Percentiles rank a stretch among this genome's conserved stretches.
Evolutionary conservation across 202 grass and related monocot genomes (phyloP).

Genomic region (Panicum virgatum): DNA sequence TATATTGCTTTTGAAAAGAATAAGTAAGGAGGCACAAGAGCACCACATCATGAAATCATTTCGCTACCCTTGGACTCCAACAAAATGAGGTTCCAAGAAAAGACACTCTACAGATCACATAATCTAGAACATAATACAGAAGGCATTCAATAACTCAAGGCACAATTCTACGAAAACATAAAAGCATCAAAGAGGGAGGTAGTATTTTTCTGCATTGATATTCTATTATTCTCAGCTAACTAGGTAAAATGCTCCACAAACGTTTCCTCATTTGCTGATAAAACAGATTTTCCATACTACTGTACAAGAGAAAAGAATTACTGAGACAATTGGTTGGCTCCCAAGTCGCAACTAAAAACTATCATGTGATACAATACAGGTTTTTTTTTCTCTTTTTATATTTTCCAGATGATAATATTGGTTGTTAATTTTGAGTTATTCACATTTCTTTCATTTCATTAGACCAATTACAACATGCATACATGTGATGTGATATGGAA

Average conservation of each 20-base stretch:
- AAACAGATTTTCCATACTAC: background rate
- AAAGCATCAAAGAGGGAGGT: background rate
- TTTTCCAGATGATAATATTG: slow-evolving; percentile 8
- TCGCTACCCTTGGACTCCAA: background rate
- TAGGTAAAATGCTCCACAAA: background rate
- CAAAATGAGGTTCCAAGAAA: background rate
- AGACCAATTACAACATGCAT: background rate
- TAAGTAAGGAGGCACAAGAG: background rate
- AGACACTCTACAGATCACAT: background rate
- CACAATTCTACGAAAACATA: background rate
- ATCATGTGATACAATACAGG: background rate
- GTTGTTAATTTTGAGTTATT: background rate
- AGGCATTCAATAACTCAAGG: background rate
- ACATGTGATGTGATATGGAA: background rate
- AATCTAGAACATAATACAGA: background rate
- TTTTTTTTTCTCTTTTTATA: background rate
- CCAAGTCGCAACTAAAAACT: background rate
- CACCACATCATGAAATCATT: background rate
- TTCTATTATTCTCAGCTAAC: background rate
- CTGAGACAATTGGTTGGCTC: background rate
- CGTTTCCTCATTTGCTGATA: background rate
- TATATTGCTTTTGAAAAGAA: background rate
- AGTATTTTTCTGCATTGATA: background rate
- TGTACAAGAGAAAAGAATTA: background rate
- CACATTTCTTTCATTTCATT: slow-evolving; percentile 7